Percentiles rank a stretch among this genome's conserved stretches.
phyloP scores from a whole-genome alignment of 2,329 filamentous ascomycete genomes.

The Didymella pinodella region DNA sequence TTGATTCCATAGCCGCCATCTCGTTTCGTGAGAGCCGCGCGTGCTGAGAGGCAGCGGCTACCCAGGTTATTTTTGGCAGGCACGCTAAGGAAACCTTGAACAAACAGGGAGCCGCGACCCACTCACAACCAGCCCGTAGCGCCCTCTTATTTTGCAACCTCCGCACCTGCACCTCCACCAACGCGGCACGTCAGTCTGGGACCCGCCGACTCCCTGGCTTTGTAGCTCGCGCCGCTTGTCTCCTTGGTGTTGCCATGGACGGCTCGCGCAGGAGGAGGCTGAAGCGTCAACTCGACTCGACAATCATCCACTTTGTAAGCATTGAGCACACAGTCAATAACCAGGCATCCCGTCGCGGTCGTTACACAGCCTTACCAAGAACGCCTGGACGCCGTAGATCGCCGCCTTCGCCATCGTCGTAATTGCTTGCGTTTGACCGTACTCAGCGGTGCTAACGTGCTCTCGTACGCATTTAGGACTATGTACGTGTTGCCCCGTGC shows the following conservation, averaged over 20 bases:
- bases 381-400: constrained; percentile 21
- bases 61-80: constrained; percentile 16
- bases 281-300: constrained; percentile 55
- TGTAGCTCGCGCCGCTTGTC: not conserved
- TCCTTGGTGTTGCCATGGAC: constrained; percentile 3
- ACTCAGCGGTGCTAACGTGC: constrained; percentile 35
- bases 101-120: constrained; percentile 13
- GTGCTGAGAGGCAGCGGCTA: constrained; percentile 16
- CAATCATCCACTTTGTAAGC: constrained; percentile 81
- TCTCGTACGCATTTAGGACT: constrained; percentile 39
- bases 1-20: constrained; percentile 13
- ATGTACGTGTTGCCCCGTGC: constrained; percentile 31
- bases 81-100: constrained; percentile 15
- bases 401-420: constrained; percentile 26
- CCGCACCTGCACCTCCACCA: constrained; percentile 17
- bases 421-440: constrained; percentile 21
- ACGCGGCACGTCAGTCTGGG: constrained; percentile 17
- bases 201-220: constrained; percentile 20
- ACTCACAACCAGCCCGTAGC: constrained; percentile 14
- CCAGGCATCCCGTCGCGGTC: constrained; percentile 26
- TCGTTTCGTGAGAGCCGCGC: constrained; percentile 18
- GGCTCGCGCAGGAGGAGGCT: constrained; percentile 25
- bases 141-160: constrained; percentile 20
- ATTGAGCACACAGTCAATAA: not conserved
- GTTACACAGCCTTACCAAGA: constrained; percentile 30